Evolutionary conservation across 176 grass and related monocot genomes (phyloP).

Genomic region (Cenchrus purpureus): DNA sequence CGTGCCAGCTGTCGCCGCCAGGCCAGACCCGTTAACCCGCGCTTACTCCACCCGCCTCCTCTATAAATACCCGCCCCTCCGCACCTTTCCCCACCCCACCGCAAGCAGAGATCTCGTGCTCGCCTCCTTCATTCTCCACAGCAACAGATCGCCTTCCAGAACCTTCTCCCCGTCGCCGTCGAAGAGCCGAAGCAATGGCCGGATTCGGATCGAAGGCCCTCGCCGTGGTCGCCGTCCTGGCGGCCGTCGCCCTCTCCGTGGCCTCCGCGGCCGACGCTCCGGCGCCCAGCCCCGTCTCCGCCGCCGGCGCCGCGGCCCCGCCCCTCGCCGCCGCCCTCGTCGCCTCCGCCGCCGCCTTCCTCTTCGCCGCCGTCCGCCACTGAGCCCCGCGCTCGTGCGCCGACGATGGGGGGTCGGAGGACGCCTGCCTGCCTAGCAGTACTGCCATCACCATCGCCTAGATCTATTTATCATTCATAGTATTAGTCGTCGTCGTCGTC

Average conservation of each 20-base stretch:
- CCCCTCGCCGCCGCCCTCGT: conserved; percentile 45
- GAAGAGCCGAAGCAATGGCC: conserved; percentile 44
- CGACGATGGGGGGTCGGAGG: background rate
- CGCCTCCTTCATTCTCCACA: background rate
- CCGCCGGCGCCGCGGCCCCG: conserved; percentile 38
- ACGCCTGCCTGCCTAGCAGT: background rate
- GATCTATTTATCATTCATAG: conserved; percentile 40
- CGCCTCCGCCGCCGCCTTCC: conserved; percentile 56
- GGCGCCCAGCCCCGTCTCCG: conserved; percentile 50
- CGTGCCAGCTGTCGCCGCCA: conserved; percentile 19
- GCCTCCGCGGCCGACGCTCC: conserved; percentile 43
- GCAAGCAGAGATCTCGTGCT: conserved; percentile 2
- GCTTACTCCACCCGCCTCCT: background rate
- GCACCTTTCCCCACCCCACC: conserved; percentile 22
- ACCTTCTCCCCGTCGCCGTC: background rate
- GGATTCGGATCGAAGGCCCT: conserved; percentile 50
- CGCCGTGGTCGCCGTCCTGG: conserved; percentile 40
- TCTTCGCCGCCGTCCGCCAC: conserved; percentile 54
- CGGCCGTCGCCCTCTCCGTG: conserved; percentile 33
- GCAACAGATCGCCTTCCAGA: background rate
- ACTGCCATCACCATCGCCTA: background rate
- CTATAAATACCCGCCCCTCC: conserved; percentile 36
- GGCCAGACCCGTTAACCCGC: conserved; percentile 22
- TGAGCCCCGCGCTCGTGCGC: conserved; percentile 10
- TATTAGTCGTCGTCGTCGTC: background rate